Base-by-base conservation (phyloP, 1,139 yeast species). In the Geotrichum histeridarum region DNA sequence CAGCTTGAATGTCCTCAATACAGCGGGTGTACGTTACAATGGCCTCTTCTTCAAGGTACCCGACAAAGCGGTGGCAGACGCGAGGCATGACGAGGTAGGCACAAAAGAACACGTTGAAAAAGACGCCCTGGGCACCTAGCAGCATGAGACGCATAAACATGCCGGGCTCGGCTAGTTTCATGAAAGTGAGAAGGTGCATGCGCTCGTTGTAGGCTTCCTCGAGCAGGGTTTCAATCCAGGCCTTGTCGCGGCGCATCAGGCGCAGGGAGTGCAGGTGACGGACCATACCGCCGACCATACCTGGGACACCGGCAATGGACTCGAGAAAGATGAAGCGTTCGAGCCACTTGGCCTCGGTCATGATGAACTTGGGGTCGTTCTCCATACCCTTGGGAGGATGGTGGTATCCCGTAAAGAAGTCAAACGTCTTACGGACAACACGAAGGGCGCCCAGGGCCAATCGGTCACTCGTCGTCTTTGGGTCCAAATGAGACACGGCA, bases 161-260 rank as follows among this genome's bases (percentile, higher is more conserved):
- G 1, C 84, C 79, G 9, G 93, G 93, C 56, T 79, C 71, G 18
- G 85, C 84, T 57, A 85, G 69, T 64, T 82, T 80, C 60, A 84
- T 78, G 62, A 85, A 85, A 0, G 90, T 84, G 59, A 85, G 71
- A 50, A 85, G 74, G 64, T 85, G 93, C 86, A 85, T 84, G 65
- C 90, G 76, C 70, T 85, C 93, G 64, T 85, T 85, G 70, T 84
- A 84, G 0, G 91, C 90, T 64, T 85, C 93, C 64, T 85, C 91
- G 42, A 81, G 72, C 44, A 85, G 72, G 0, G 90, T 83, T 67
- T 85, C 88, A 59, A 85, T 78, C 86, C 90, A 85, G 1, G 88
- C 91, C 62, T 81, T 80, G 65, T 85, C 93, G 58, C 91, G 72
- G 61, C 77, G 76, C 61, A 84, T 72, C 48, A 82, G 67, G 60